phyloP scores from a whole-genome alignment of 306 rosid species.

The Biancaea sappan region DNA sequence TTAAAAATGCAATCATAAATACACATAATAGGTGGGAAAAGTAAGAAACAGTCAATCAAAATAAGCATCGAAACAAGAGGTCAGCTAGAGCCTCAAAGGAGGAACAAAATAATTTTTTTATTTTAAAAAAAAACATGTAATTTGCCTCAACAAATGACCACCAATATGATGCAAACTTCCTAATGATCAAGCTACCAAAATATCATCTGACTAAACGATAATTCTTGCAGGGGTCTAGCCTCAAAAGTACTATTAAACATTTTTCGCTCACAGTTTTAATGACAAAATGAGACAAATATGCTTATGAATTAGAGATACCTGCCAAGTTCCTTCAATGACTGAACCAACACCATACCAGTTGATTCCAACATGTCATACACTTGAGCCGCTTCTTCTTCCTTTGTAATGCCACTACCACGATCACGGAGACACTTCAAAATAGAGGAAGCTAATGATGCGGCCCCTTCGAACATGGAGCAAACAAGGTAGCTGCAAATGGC shows the following conservation, averaged over 20 bases:
- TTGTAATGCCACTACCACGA: neutral
- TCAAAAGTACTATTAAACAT: neutral
- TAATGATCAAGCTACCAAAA: neutral
- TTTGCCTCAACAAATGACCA: neutral
- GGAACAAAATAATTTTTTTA: no score
- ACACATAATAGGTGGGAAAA: neutral
- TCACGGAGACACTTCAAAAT: conserved; percentile 49
- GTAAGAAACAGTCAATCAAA: neutral
- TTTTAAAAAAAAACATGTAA: neutral
- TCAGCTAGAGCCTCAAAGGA: neutral
- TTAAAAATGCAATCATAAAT: neutral
- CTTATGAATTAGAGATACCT: conserved; percentile 36
- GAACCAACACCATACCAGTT: conserved; percentile 77
- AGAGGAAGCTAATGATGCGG: conserved; percentile 64
- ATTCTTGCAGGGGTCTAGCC: neutral
- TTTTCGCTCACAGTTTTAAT: neutral
- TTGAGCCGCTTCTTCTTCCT: conserved; percentile 24
- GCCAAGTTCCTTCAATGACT: conserved; percentile 63
- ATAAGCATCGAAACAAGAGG: neutral
- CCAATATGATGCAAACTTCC: neutral
- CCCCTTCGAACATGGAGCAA: conserved; percentile 70
- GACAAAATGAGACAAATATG: neutral
- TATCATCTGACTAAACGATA: neutral
- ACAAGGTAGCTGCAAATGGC: conserved; percentile 67
- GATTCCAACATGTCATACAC: conserved; percentile 63